Evolutionary conservation across 345 rosid genomes (phyloP), one percentile per base, ranked within the genome.

Genomic region (Pelargonium nanum): DNA sequence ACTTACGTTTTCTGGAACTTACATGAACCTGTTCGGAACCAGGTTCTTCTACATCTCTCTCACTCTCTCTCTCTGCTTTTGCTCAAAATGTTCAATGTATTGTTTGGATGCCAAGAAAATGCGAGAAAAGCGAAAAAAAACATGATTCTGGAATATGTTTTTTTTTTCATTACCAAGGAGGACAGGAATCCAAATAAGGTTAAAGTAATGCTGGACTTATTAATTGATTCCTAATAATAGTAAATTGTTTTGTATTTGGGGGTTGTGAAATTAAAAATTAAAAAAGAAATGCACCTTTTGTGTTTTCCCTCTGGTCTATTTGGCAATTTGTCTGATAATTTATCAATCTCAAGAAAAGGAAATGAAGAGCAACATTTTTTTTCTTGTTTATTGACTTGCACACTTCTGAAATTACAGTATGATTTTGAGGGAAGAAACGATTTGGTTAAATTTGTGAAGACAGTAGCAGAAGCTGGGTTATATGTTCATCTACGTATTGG

Each of bases 401-500:
- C 0, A 40, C 0, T 6, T 40, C 10, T 40, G 48, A 40, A 40
- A 9, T 40, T 40, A 0, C 86, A 92, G 98, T 92, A 77, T 65
- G 78, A 84, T 77, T 92, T 92, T 68, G 84, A 89, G 70, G 98
- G 91, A 75, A 84, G 98, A 74, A 77, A 82, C 30, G 97, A 92
- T 74, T 62, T 92, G 75, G 95, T 84, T 19, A 82, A 84, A 66
- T 92, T 89, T 71, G 77, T 89, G 68, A 89, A 92, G 79, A 55
- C 85, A 24, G 96, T 75, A 30, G 97, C 83, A 20, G 76, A 80
- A 53, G 95, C 98, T 48, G 98, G 98, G 61, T 89, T 92, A 9
- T 84, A 82, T 58, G 98, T 68, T 77, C 95, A 89, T 81, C 83
- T 92, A 25, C 91, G 98, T 44, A 92, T 92, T 45, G 98, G 98